These are phyloP conservation scores for Fraxinus cuspidata DNA, from an alignment of 257 asterid species.

Conservation along the genomic window DNA sequence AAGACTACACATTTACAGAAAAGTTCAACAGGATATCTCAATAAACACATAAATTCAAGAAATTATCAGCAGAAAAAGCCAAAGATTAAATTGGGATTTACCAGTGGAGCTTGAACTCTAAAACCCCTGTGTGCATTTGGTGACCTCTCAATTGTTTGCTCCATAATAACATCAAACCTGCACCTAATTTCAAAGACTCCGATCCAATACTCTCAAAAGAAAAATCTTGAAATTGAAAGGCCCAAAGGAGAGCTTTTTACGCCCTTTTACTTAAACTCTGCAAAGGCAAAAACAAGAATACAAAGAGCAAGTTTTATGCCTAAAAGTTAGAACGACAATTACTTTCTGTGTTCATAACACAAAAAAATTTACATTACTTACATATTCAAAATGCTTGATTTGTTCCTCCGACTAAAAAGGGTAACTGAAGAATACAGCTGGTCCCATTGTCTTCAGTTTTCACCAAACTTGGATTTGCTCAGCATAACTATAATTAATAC, in stretches of 20 bases:
- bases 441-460: slow-evolving; percentile 2
- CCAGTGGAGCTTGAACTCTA: slow-evolving; percentile 94
- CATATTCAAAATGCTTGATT: slow-evolving; percentile 12
- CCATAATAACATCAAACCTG: slow-evolving; percentile 44
- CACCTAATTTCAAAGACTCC: slow-evolving; percentile 28
- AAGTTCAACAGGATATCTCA: slow-evolving; percentile 28
- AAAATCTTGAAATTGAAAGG: slow-evolving; percentile 31
- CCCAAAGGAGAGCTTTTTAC: neutral
- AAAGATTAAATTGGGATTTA: slow-evolving; percentile 39
- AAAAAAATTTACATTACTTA: slow-evolving; percentile 26
- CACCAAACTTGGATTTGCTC: slow-evolving; percentile 8
- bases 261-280: slow-evolving; percentile 39
- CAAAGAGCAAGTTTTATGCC: slow-evolving; percentile 40
- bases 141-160: slow-evolving; percentile 73
- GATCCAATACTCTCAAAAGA: slow-evolving; percentile 44
- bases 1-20: slow-evolving; percentile 27
- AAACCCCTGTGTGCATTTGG: slow-evolving; percentile 72
- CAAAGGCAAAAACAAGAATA: slow-evolving; percentile 39
- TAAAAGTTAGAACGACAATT: neutral
- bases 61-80: slow-evolving; percentile 14
- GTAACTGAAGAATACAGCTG: slow-evolving; percentile 67
- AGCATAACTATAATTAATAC: slow-evolving; percentile 11
- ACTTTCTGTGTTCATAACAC: neutral
- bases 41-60: slow-evolving; percentile 23
- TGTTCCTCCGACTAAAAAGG: slow-evolving; percentile 42